Base-by-base conservation (phyloP, 2,329 filamentous ascomycete genomes). In the Colletotrichum truncatum region DNA sequence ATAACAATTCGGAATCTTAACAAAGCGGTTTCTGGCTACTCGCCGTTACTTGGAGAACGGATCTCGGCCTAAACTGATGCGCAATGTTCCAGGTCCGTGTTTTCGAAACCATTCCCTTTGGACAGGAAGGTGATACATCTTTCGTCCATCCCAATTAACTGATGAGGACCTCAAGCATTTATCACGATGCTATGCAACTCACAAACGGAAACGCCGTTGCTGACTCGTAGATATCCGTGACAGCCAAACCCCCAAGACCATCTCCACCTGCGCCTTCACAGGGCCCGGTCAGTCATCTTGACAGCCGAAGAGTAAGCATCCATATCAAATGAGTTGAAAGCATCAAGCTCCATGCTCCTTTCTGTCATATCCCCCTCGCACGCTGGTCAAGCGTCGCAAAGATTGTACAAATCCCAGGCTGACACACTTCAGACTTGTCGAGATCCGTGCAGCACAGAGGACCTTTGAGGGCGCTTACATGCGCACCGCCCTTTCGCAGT, bases 381-480 rank as follows among this genome's bases (percentile, higher is more conserved):
- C 2, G n/a, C 39, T 28, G 45, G 14, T 39, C 43, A 28, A 45
- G 38, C 21, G n/a, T 5, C 11, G n/a, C n/a, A n/a, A n/a, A n/a
- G n/a, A n/a, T n/a, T n/a, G n/a, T n/a, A n/a, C n/a, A n/a, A n/a
- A n/a, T n/a, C n/a, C n/a, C n/a, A n/a, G n/a, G n/a, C n/a, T 56
- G 16, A 36, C 56, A 49, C 30, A 48, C 25, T 21, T 45, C 64
- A 89, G 86, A 78, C 90, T 99, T 43, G 93, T 98, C 69, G 96
- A 98, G 80, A 91, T 98, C 70, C 93, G 96, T 68, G 96, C 96
- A 11, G 93, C 95, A 10, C 96, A 99, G 77, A 89, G 96, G 58
- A 99, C 96, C 2, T 99, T 98, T 73, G 96, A 99, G 79, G 96
- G 96, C 21, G 96, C 96, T 21, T 99, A 98, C 79, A 91, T 98